Conservation (phyloP, 305 asterid genomes). For the Coffea humblotiana region DNA sequence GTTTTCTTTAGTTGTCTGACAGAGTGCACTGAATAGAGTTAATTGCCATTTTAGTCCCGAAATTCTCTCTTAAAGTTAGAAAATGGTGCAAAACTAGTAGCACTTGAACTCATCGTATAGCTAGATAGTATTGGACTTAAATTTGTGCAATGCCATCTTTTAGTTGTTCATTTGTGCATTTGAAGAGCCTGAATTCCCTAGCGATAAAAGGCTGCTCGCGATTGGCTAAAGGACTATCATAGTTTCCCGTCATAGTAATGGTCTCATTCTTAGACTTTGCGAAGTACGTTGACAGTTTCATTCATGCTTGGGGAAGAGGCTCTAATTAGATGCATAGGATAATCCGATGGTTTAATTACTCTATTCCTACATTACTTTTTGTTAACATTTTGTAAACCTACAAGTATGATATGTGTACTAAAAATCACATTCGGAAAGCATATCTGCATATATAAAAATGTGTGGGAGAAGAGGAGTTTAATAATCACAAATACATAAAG, state of each 20-base stretch:
- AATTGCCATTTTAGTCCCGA: not conserved
- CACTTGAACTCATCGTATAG: not conserved
- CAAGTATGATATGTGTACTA: not conserved
- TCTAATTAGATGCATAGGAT: not conserved
- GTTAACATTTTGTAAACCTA: slow-evolving; percentile 2
- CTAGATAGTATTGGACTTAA: too few species aligned
- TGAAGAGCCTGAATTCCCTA: not conserved
- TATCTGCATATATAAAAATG: too few species aligned
- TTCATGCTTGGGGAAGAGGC: not conserved
- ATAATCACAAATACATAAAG: too few species aligned
- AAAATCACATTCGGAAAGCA: too few species aligned
- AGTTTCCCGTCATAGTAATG: not conserved
- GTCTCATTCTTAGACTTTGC: not conserved
- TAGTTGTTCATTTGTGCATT: not conserved
- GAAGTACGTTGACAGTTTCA: not conserved
- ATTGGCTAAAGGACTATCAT: not conserved
- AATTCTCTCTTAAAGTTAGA: not conserved
- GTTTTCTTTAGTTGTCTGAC: not conserved
- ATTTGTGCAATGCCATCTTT: not conserved
- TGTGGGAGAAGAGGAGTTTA: too few species aligned
- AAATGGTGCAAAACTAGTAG: not conserved
- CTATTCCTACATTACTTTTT: not conserved
- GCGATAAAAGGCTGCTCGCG: too few species aligned
- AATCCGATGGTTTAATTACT: not conserved
- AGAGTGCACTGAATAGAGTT: not conserved